Conservation (phyloP, 2,329 filamentous ascomycete genomes). For the Stachybotrys chartarum region DNA sequence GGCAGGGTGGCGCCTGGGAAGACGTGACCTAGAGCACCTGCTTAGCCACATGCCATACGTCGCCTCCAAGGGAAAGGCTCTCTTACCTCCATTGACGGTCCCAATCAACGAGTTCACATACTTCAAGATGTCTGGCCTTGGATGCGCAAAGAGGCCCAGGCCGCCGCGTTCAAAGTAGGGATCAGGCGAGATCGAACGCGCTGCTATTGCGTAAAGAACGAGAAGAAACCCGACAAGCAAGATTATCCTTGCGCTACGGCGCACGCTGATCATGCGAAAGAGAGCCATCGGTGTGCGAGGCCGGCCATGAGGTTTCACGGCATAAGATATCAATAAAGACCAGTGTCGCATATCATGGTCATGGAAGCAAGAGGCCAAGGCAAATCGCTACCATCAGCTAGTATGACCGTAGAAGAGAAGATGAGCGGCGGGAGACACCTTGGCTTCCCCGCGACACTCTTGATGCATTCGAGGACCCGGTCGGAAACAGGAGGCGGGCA, state of each 20-base stretch:
- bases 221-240: not conserved
- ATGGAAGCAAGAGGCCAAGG: too few species aligned
- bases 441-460: not conserved
- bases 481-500: not conserved
- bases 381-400: too few species aligned
- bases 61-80: not conserved
- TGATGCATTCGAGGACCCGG: not conserved
- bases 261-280: not conserved
- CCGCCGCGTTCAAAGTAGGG: not conserved
- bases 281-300: not conserved
- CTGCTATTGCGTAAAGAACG: not conserved
- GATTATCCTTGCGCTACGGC: not conserved
- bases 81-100: slow-evolving; percentile 45
- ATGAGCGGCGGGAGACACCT: not conserved
- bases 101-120: slow-evolving; percentile 54
- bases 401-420: not conserved
- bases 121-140: slow-evolving; percentile 3
- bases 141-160: not conserved
- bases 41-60: not conserved
- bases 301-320: not conserved
- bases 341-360: too few species aligned
- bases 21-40: slow-evolving; percentile 26
- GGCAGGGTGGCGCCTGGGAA: slow-evolving; percentile 46
- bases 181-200: not conserved
- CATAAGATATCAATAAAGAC: not conserved